These are phyloP conservation scores for Plasmodium chabaudi DNA, from an alignment of 169 alveolate genomes.

Conservation along the genomic window DNA sequence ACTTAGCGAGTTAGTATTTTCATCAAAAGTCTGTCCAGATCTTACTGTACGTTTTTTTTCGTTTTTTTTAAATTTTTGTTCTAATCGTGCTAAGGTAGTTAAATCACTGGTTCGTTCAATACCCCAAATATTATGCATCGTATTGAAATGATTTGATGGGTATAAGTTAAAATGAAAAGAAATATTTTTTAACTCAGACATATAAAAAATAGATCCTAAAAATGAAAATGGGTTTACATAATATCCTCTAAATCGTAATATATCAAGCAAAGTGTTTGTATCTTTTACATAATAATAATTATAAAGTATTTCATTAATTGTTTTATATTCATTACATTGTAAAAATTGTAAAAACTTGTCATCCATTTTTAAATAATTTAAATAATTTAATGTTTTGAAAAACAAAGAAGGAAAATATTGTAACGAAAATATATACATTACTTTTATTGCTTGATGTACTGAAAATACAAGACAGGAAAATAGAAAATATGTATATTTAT, in stretches of 20 bases:
- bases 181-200: conserved; percentile 18
- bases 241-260: conserved; percentile 32
- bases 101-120: no score
- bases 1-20: no score
- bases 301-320: conserved; percentile 12
- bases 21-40: no score
- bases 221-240: conserved; percentile 66
- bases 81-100: no score
- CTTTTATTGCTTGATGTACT: conserved; percentile 4
- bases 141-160: conserved; percentile 6
- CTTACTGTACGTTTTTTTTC: no score
- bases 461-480: conserved; percentile 41
- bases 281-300: background rate
- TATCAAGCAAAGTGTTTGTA: conserved; percentile 3
- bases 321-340: conserved; percentile 1
- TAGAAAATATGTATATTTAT: conserved; percentile 46
- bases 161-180: conserved; percentile 19
- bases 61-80: no score
- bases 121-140: conserved; percentile 26
- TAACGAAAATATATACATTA: conserved; percentile 53
- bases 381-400: conserved; percentile 54
- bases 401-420: conserved; percentile 50
- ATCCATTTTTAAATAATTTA: conserved; percentile 30
- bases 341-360: conserved; percentile 1
- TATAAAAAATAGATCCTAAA: conserved; percentile 44